Evolutionary conservation across 2,329 filamentous ascomycete species (phyloP).

Genomic region (Aurifilum marmelostoma): DNA sequence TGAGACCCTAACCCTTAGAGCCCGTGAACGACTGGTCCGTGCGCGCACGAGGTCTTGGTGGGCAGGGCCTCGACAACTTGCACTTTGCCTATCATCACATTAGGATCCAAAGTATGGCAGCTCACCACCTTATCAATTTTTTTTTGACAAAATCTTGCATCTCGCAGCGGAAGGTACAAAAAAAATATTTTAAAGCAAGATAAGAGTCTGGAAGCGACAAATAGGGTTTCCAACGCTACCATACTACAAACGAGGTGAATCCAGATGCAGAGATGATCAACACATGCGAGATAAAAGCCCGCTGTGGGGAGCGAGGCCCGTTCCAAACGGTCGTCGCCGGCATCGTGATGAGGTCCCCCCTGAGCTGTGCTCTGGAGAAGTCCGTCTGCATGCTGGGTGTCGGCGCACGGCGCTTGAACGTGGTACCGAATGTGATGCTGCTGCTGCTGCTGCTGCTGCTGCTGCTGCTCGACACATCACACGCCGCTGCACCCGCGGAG

Average conservation of each 20-base stretch:
- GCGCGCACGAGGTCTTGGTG: neutral
- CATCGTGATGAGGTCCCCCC: neutral
- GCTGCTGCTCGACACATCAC: neutral
- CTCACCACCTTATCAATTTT: neutral
- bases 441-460: neutral
- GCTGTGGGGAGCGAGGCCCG: neutral
- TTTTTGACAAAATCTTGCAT: neutral
- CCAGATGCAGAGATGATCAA: slow-evolving; percentile 1
- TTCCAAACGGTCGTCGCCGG: neutral
- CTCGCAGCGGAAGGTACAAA: neutral
- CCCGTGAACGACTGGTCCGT: slow-evolving; percentile 10
- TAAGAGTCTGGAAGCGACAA: slow-evolving; percentile 4
- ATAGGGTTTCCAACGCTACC: neutral
- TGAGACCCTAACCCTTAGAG: slow-evolving; percentile 11
- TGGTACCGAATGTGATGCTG: neutral
- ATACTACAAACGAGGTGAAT: neutral
- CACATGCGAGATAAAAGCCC: neutral
- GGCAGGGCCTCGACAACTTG: neutral
- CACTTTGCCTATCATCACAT: neutral
- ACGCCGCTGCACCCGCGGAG: slow-evolving; percentile 4
- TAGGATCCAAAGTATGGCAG: neutral
- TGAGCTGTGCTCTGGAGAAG: neutral
- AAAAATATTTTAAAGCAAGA: too few species aligned
- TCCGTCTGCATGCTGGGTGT: neutral
- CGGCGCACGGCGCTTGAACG: neutral